Base-by-base conservation (phyloP, 2,329 filamentous ascomycete genomes). In the Ceratocystis papillata region DNA sequence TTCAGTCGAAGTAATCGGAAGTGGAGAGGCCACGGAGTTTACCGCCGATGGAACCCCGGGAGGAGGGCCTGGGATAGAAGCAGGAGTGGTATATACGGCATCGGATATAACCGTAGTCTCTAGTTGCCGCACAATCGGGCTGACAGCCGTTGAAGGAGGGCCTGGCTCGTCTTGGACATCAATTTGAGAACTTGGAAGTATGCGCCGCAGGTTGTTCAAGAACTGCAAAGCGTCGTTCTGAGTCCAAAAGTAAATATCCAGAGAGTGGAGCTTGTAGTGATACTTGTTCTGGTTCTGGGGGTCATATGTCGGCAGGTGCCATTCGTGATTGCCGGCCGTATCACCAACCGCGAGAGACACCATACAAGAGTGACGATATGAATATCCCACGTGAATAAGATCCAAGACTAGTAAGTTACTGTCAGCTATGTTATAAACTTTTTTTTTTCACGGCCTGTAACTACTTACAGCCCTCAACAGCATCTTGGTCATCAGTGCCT, bases 191-290 rank as follows among this genome's bases (percentile, higher is more conserved):
- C 79, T 73, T 3, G 87, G 85, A 30, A 90, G 74, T 3, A 90
- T 81, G 65, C 84, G 80, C 63, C 86, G 79, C 65, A 90, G 77
- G 15, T 84, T 85, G 70, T 87, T 87, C 68, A 91, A 76, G 69
- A 92, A 89, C 66, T 84, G 81, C 33, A 84, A 77, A 1, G 88
- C 87, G 75, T 92, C 88, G 66, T 84, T 79, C 68, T 84, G 83
- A 0, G 85, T 89, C 87, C 87, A 91, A 72, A 92, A 88, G 76
- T 93, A 93, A 15, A 92, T 77, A 72, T 92, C 88, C 67, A 92
- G 73, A 0, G 86, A 87, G 73, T 90, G 85, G 6, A 93, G 80
- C 73, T 84, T 85, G 76, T 90, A 90, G 78, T 90, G 83, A 74
- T 90, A 91, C 74, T 88, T 90, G 73, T 83, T 85, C 74, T 91